Evolutionary conservation across 2,329 filamentous ascomycete species (phyloP).

Genomic region (Xylaria sp.): DNA sequence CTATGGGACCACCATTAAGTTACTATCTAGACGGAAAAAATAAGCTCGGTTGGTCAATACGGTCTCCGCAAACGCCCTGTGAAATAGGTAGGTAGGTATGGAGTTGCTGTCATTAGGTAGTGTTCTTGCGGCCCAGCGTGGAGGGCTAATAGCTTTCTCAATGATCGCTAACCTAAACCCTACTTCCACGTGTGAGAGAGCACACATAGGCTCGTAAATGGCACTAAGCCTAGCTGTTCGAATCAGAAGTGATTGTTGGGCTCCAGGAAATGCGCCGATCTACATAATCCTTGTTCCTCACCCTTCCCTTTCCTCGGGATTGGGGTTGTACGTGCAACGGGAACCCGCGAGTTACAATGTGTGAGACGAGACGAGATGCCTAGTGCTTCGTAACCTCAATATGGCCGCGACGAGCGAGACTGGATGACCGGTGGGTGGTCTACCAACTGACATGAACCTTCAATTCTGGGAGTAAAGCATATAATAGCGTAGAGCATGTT

Average conservation of each 20-base stretch:
- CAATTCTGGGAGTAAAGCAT: background rate
- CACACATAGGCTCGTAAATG: slow-evolving; percentile 17
- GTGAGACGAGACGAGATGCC: slow-evolving; percentile 10
- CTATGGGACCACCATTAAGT: background rate
- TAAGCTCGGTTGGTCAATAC: no score
- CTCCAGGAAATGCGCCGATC: slow-evolving; percentile 51
- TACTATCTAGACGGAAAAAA: no score
- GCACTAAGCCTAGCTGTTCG: slow-evolving; percentile 43
- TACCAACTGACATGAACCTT: background rate
- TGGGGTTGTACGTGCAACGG: background rate
- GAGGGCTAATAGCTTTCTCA: background rate
- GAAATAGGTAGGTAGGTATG: no score
- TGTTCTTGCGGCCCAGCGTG: background rate
- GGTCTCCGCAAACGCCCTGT: no score
- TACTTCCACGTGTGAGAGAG: slow-evolving; percentile 43
- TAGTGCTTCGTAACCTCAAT: background rate
- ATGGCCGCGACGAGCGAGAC: no score
- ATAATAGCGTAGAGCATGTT: background rate
- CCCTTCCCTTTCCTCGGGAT: background rate
- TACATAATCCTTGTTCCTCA: slow-evolving; percentile 47
- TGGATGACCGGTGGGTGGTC: background rate
- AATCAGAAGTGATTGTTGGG: slow-evolving; percentile 45
- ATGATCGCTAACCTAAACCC: background rate
- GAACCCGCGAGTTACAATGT: background rate
- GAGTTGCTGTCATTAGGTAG: background rate